Evolutionary conservation across 2,329 filamentous ascomycete genomes (phyloP).

Genomic region (Magnaporthales sp.): DNA sequence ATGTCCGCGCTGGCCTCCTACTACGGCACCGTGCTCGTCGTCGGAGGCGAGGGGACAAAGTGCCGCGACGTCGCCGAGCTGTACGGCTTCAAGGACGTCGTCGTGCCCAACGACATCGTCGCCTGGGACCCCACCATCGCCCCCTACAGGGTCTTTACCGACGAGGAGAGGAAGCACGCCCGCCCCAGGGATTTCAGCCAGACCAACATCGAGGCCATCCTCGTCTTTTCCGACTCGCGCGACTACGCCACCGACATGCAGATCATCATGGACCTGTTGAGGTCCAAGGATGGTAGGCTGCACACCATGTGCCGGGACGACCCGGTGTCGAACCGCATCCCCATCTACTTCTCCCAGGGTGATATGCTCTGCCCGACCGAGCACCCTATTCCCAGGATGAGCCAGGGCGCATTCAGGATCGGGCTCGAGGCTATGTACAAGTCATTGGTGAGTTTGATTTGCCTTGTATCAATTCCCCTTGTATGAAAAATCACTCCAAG

Average conservation of each 20-base stretch:
- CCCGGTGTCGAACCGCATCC: slow-evolving; percentile 56
- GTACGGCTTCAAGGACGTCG: slow-evolving; percentile 66
- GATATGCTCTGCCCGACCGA: slow-evolving; percentile 50
- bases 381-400: slow-evolving; percentile 60
- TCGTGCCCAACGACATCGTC: slow-evolving; percentile 66
- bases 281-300: slow-evolving; percentile 58
- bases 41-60: slow-evolving; percentile 67
- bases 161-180: slow-evolving; percentile 57
- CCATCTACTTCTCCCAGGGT: slow-evolving; percentile 55
- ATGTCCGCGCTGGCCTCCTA: slow-evolving; percentile 70
- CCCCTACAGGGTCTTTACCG: slow-evolving; percentile 59
- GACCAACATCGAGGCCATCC: slow-evolving; percentile 63
- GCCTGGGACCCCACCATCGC: slow-evolving; percentile 62
- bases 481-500: background rate
- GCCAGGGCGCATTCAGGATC: slow-evolving; percentile 68
- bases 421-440: slow-evolving; percentile 67
- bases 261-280: slow-evolving; percentile 66
- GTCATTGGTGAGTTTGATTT: slow-evolving; percentile 29
- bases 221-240: slow-evolving; percentile 66
- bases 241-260: slow-evolving; percentile 71
- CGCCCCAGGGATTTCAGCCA: slow-evolving; percentile 64
- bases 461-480: background rate
- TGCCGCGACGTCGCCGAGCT: slow-evolving; percentile 65
- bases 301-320: slow-evolving; percentile 54
- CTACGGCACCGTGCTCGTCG: slow-evolving; percentile 67